Conservation (phyloP, 2,329 filamentous ascomycete species). For the Septoria linicola region DNA sequence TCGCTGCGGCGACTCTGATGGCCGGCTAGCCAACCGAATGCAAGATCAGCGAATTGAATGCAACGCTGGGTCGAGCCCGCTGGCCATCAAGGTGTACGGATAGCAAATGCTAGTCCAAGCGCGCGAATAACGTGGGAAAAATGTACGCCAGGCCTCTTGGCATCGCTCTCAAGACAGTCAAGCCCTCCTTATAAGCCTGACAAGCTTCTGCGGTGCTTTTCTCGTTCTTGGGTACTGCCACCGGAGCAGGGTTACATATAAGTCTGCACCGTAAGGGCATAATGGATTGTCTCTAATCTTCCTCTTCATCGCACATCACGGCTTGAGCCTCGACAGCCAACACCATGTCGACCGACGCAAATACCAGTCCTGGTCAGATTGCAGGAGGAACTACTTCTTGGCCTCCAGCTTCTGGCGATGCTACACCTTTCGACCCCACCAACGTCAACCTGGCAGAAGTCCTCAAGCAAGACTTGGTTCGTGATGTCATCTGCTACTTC, state of each 20-base stretch:
- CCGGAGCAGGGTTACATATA: neutral
- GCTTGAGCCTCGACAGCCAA: neutral
- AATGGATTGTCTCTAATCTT: too few species aligned
- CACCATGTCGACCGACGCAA: slow-evolving; percentile 9
- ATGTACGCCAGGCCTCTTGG: slow-evolving; percentile 18
- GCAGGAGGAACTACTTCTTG: slow-evolving; percentile 1
- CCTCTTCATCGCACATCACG: too few species aligned
- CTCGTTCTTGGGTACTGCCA: neutral
- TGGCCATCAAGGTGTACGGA: slow-evolving; percentile 28
- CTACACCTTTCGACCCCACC: slow-evolving; percentile 8
- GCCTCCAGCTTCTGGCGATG: slow-evolving; percentile 7
- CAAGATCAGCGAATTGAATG: slow-evolving; percentile 3
- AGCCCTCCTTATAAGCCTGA: neutral
- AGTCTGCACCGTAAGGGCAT: neutral
- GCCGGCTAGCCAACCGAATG: slow-evolving; percentile 7
- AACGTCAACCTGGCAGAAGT: slow-evolving; percentile 25
- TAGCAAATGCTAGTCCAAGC: slow-evolving; percentile 4
- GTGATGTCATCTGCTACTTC: slow-evolving; percentile 26
- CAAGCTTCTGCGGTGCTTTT: slow-evolving; percentile 1
- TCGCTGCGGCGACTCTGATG: slow-evolving; percentile 5
- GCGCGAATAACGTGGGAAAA: slow-evolving; percentile 17
- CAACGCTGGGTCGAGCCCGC: neutral
- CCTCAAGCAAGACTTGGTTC: slow-evolving; percentile 12
- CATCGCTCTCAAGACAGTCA: slow-evolving; percentile 7
- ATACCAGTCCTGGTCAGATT: slow-evolving; percentile 15